Evolutionary conservation across 2,329 filamentous ascomycete species (phyloP), one percentile per base, ranked within the genome.

Genomic region (Zymoseptoria ardabiliae): DNA sequence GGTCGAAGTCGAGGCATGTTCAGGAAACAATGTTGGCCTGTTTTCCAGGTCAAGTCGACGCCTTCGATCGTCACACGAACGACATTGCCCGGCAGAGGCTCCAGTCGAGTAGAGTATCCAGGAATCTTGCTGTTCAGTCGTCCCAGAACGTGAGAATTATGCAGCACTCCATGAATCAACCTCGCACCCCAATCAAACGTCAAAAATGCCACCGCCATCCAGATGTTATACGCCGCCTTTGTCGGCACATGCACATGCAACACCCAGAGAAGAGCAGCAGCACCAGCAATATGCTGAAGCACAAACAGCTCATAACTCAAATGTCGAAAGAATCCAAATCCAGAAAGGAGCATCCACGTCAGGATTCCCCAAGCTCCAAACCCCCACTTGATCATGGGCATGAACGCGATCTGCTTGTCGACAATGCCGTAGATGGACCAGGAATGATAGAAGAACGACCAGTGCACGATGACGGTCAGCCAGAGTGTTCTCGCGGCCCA

Each of bases 11-110:
- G 65, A 81, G 85, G 65, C 77, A 85, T 61, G 4, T 81, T 81
- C 2, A 88, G 72, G 64, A 86, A 85, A 0, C 83, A 77, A 68
- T 88, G 85, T 61, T 88, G 85, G 1, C 85, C 85, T 2, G 85
- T 78, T 25, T 71, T 77, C 85, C 85, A 88, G 19, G 68, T 73
- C 55, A 86, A 77, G 2, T 80, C 78, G 1, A 82, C 81, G 21
- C 82, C 77, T 1, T 74, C 67, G 51, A 87, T 79, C 0, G 79
- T 81, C 61, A 88, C 76, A 8, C 79, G 78, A 3, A 83, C 85
- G 25, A 82, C 78, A 53, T 81, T 75, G 52, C 81, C 79, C 1
- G 82, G 74, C 1, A 87, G 72, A 17, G 82, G 73, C 28, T 72
- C 63, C 8, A 69, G 59, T 4, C 56, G 54, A 9, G 68, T 61